These are phyloP conservation scores for Betula pendula DNA, from an alignment of 306 rosid species.

Conservation along the genomic window DNA sequence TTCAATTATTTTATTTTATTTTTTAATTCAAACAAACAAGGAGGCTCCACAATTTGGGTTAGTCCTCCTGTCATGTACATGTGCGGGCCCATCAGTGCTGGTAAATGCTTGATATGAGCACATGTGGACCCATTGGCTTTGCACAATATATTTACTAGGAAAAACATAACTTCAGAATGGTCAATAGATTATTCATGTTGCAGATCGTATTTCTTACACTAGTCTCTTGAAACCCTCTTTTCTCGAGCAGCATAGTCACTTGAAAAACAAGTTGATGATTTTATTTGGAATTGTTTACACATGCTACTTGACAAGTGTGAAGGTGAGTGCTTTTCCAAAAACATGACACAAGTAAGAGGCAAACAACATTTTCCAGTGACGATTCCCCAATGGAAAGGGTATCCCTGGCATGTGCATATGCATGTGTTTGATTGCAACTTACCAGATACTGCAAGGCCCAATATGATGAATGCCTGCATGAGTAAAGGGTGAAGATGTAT, in stretches of 20 bases:
- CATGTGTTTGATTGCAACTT: conserved; percentile 34
- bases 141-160: neutral
- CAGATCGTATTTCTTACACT: neutral
- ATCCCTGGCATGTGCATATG: conserved; percentile 8
- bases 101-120: neutral
- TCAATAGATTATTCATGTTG: neutral
- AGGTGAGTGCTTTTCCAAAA: neutral
- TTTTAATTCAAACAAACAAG: neutral
- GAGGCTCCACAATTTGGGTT: neutral
- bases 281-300: neutral
- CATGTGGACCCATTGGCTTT: neutral
- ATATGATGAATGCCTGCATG: conserved; percentile 74
- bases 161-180: neutral
- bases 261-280: neutral
- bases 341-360: conserved; percentile 1
- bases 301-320: neutral
- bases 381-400: neutral
- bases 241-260: neutral
- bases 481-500: conserved; percentile 23
- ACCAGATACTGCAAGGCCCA: conserved; percentile 75
- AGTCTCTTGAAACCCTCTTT: neutral
- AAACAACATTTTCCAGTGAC: neutral
- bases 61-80: neutral
- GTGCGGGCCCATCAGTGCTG: neutral
- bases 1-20: neutral